phyloP scores from a whole-genome alignment of 306 rosid species.

The Boehmeria nivea region DNA sequence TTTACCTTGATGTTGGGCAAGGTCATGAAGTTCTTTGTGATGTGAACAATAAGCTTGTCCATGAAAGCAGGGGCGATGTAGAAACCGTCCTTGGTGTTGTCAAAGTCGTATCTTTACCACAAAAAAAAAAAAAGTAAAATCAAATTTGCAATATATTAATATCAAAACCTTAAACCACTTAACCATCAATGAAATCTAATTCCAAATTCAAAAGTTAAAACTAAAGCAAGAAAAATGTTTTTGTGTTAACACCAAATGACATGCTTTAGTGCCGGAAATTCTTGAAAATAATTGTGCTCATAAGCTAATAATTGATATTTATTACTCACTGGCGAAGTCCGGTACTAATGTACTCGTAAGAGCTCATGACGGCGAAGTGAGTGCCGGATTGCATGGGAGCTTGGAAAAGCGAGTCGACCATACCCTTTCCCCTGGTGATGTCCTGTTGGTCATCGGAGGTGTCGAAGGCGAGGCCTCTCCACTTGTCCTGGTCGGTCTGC shows the following conservation, averaged over 20 bases:
- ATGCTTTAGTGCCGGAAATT: no score
- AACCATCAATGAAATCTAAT: no score
- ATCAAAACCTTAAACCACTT: no score
- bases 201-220: no score
- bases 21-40: constrained; percentile 83
- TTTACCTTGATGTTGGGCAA: constrained; percentile 94
- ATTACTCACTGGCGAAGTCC: constrained; percentile 63
- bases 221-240: background rate
- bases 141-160: no score
- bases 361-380: constrained; percentile 75
- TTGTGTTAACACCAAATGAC: no score
- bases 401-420: constrained; percentile 83
- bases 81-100: constrained; percentile 65
- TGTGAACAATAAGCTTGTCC: constrained; percentile 99
- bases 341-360: constrained; percentile 78
- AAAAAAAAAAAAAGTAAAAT: background rate
- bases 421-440: constrained; percentile 93
- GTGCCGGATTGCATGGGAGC: constrained; percentile 60
- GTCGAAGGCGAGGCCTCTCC: constrained; percentile 70
- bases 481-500: constrained; percentile 61
- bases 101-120: constrained; percentile 53
- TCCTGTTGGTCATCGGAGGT: constrained; percentile 88
- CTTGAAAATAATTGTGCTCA: background rate
- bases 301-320: no score
- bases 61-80: constrained; percentile 96